Conservation (phyloP, 2,329 filamentous ascomycete genomes). For the Alternaria triticina region DNA sequence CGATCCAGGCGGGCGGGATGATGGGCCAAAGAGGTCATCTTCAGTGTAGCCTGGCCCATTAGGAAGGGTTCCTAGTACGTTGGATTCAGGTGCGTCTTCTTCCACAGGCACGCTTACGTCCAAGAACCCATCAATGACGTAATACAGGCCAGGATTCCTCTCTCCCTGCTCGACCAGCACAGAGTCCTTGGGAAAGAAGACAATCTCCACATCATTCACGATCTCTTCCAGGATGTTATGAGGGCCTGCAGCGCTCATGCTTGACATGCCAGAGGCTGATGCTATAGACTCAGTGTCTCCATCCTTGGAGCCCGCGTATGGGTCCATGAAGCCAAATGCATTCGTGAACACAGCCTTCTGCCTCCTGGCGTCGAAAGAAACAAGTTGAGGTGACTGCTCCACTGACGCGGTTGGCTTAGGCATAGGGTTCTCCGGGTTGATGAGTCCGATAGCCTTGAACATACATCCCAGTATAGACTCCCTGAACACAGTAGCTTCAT, state of each 20-base stretch:
- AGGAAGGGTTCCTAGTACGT: slow-evolving; percentile 54
- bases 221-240: slow-evolving; percentile 79
- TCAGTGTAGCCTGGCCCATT: slow-evolving; percentile 43
- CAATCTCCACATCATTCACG: slow-evolving; percentile 92
- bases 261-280: slow-evolving; percentile 54
- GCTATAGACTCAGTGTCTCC: slow-evolving; percentile 87
- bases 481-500: slow-evolving; percentile 88
- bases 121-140: slow-evolving; percentile 95
- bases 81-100: slow-evolving; percentile 59
- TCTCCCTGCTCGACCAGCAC: slow-evolving; percentile 96
- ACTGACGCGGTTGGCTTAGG: slow-evolving; percentile 70
- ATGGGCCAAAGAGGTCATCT: slow-evolving; percentile 44
- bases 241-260: slow-evolving; percentile 62
- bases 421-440: slow-evolving; percentile 68
- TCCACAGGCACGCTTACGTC: slow-evolving; percentile 86
- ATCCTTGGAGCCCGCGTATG: slow-evolving; percentile 77
- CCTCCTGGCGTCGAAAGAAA: slow-evolving; percentile 81
- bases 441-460: slow-evolving; percentile 89
- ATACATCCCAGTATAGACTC: slow-evolving; percentile 93
- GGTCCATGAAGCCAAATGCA: slow-evolving; percentile 89
- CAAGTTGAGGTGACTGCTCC: slow-evolving; percentile 82
- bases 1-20: slow-evolving; percentile 32
- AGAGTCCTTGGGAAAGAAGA: slow-evolving; percentile 94
- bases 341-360: slow-evolving; percentile 84
- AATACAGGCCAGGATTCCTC: slow-evolving; percentile 94